phyloP scores from a whole-genome alignment of 1,284 basidiomycete genomes.

The Sanghuangporus baumii region DNA sequence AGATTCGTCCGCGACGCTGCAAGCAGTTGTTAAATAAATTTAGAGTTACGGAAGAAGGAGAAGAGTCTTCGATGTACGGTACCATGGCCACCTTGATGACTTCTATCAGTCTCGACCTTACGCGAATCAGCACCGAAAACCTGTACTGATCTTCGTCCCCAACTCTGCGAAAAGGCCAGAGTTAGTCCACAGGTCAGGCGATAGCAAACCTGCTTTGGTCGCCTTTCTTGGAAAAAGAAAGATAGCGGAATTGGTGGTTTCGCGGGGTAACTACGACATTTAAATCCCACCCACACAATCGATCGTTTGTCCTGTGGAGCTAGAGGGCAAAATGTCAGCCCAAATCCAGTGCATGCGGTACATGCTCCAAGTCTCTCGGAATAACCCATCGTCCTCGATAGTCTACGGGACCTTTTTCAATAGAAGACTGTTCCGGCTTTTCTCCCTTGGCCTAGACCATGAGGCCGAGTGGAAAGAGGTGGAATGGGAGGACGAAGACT shows the following conservation, averaged over 20 bases:
- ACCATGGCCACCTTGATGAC: too few species aligned
- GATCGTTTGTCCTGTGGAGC: background rate
- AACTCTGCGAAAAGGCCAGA: too few species aligned
- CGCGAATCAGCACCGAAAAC: too few species aligned
- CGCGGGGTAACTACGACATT: background rate
- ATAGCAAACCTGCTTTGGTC: background rate
- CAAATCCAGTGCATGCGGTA: background rate
- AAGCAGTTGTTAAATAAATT: too few species aligned
- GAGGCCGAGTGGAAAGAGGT: background rate
- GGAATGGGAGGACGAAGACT: background rate
- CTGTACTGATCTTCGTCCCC: too few species aligned
- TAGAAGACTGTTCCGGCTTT: background rate
- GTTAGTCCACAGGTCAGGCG: too few species aligned
- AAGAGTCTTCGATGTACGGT: too few species aligned
- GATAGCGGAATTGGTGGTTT: background rate
- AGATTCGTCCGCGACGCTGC: too few species aligned
- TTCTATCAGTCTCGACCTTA: too few species aligned
- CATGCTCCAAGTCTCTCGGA: background rate
- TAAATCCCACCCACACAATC: background rate
- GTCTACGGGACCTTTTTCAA: background rate
- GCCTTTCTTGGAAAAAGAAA: background rate
- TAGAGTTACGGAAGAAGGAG: too few species aligned
- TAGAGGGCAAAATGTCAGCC: background rate
- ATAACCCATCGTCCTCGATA: background rate
- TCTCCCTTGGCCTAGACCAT: background rate